Conservation (phyloP, 192 early-diverging fungal species). For the Tieghemiomyces parasiticus region DNA sequence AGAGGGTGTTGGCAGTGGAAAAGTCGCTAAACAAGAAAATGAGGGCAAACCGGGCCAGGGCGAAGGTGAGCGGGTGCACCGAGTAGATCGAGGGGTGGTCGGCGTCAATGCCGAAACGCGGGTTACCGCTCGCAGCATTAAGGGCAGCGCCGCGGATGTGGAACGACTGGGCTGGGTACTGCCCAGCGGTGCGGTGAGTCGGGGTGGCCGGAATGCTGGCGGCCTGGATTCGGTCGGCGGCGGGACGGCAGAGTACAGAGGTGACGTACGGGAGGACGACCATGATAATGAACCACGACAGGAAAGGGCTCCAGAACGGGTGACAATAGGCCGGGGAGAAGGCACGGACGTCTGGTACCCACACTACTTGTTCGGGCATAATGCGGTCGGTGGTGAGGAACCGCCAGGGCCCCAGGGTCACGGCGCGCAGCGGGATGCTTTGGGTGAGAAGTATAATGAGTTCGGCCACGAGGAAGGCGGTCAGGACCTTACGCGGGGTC, state of each 20-base stretch:
- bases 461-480: neutral
- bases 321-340: too few relatives aligned
- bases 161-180: too few relatives aligned
- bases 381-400: neutral
- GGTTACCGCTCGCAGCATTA: neutral
- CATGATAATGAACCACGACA: neutral
- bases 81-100: neutral
- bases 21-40: neutral
- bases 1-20: neutral
- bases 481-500: neutral
- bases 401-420: neutral
- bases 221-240: neutral
- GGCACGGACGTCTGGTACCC: neutral
- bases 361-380: neutral
- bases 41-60: constrained; percentile 5
- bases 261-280: neutral
- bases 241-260: neutral
- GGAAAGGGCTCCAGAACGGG: neutral
- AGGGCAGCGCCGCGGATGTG: neutral
- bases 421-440: neutral
- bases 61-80: constrained; percentile 5
- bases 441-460: neutral
- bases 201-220: neutral
- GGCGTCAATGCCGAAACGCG: too few relatives aligned
- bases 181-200: too few relatives aligned